Conservation (phyloP, 805 yeast genomes). For the Scheffersomyces coipomensis region DNA sequence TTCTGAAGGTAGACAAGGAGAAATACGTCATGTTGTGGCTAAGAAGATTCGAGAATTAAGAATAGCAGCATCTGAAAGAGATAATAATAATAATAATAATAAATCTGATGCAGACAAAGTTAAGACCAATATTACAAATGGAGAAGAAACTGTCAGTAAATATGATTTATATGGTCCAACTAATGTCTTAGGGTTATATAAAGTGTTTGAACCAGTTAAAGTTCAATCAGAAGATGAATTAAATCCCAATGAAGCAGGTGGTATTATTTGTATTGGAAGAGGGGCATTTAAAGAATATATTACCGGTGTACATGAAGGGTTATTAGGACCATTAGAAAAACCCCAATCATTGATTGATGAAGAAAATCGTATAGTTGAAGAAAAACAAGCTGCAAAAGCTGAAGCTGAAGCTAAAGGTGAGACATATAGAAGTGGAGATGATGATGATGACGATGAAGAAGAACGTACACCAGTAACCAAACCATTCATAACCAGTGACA, state of each 20-base stretch:
- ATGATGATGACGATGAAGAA: constrained; percentile 10
- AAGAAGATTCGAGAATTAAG: constrained; percentile 74
- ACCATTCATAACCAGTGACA: constrained; percentile 61
- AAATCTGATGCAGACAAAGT: background rate
- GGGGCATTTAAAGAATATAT: constrained; percentile 95
- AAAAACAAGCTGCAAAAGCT: constrained; percentile 23
- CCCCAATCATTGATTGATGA: constrained; percentile 24
- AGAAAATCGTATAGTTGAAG: constrained; percentile 11
- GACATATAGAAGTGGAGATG: constrained; percentile 8
- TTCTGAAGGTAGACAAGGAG: constrained; percentile 85
- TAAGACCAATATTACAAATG: constrained; percentile 14
- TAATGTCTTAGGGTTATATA: constrained; percentile 60
- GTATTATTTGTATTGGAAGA: constrained; percentile 88
- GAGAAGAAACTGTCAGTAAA: constrained; percentile 26
- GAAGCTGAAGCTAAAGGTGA: constrained; percentile 25
- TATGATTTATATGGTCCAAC: constrained; percentile 37
- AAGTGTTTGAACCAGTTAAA: constrained; percentile 22
- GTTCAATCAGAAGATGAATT: constrained; percentile 47
- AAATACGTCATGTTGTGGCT: constrained; percentile 78
- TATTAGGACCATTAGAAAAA: constrained; percentile 79
- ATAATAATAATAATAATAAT: constrained; percentile 10
- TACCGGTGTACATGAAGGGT: constrained; percentile 89
- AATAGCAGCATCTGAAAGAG: constrained; percentile 24
- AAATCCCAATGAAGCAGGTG: constrained; percentile 62
- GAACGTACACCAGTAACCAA: constrained; percentile 46